A percentile compares a stretch with the other conserved stretches of the same genome.
These are phyloP conservation scores for Geranium brycei DNA, from an alignment of 345 rosid genomes.

Conservation along the genomic window DNA sequence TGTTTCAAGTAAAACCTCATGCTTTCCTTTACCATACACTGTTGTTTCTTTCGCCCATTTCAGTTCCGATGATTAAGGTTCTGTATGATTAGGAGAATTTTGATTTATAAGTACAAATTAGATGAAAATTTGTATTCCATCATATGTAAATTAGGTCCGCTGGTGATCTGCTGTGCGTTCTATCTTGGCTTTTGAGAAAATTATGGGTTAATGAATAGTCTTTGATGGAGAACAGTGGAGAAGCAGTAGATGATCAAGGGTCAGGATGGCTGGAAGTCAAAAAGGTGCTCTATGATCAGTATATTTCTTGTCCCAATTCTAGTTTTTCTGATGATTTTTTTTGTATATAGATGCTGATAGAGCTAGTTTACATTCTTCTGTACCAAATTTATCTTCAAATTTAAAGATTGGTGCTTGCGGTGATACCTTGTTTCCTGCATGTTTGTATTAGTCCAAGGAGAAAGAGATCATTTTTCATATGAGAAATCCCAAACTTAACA, in stretches of 20 bases:
- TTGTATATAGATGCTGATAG: not conserved
- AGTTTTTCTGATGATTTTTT: not conserved
- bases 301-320: not conserved
- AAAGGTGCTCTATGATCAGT: constrained; percentile 28
- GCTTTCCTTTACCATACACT: no score
- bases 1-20: no score
- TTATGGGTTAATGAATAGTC: constrained; percentile 6
- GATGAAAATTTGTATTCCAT: no score
- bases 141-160: no score
- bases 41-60: constrained; percentile 10
- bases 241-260: constrained; percentile 46
- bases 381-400: not conserved
- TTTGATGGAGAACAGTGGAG: constrained; percentile 38
- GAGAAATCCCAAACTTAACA: no score
- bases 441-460: not conserved
- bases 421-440: not conserved
- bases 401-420: not conserved
- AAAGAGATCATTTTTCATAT: not conserved
- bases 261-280: constrained; percentile 63
- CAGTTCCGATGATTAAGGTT: constrained; percentile 13
- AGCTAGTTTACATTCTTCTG: not conserved
- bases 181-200: not conserved
- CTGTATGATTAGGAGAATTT: constrained; percentile 3
- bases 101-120: no score
- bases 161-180: not conserved